Evolutionary conservation across 176 grass and related monocot species (phyloP).

Genomic region (Oryza nivara): DNA sequence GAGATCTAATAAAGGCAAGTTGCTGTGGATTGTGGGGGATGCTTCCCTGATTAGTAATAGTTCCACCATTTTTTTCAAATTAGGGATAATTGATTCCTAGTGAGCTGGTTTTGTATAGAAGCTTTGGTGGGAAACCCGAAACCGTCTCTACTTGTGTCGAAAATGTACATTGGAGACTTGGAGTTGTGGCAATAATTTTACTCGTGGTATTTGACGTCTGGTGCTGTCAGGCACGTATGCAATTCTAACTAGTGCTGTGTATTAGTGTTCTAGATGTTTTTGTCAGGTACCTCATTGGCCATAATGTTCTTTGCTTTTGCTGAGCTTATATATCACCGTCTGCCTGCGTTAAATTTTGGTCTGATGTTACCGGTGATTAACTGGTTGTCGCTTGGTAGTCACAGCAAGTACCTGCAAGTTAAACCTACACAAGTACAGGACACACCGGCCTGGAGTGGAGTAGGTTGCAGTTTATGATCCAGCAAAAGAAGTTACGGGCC

Average conservation of each 20-base stretch:
- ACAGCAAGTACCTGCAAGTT: neutral
- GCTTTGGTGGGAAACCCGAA: neutral
- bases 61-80: neutral
- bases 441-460: constrained; percentile 16
- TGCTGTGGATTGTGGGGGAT: neutral
- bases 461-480: neutral
- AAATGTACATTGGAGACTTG: neutral
- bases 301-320: neutral
- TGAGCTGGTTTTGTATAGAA: constrained; percentile 1
- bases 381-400: neutral
- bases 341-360: neutral
- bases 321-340: neutral
- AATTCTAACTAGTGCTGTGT: neutral
- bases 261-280: neutral
- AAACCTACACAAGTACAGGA: constrained; percentile 5
- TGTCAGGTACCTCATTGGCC: neutral
- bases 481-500: neutral
- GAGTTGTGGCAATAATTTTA: neutral
- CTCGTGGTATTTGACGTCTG: neutral
- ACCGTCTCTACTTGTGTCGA: neutral
- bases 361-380: neutral
- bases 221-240: neutral
- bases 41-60: neutral
- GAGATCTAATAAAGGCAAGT: no score
- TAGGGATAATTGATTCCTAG: neutral